These are phyloP conservation scores for Ustilaginoidea virens DNA, from an alignment of 2,329 filamentous ascomycete species.

Conservation along the genomic window DNA sequence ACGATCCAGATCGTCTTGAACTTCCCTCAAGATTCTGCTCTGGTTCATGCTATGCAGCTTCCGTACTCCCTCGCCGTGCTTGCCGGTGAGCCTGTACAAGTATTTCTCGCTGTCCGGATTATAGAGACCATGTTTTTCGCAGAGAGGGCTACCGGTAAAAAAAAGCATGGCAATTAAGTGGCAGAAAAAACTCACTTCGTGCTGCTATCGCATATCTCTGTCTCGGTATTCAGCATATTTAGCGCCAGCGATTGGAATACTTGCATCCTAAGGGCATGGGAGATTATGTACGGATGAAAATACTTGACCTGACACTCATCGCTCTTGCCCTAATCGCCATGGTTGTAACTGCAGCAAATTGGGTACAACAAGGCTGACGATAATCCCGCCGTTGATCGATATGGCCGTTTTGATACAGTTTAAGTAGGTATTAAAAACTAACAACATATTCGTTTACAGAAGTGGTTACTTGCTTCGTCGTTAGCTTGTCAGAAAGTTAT, in stretches of 20 bases:
- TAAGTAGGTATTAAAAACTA: neutral
- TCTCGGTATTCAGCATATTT: conserved; percentile 42
- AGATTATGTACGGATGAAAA: conserved; percentile 35
- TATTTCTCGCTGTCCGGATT: conserved; percentile 60
- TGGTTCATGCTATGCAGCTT: conserved; percentile 66
- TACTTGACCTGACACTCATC: conserved; percentile 47
- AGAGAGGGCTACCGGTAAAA: conserved; percentile 48
- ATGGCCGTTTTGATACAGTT: too few species aligned
- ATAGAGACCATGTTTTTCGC: conserved; percentile 54
- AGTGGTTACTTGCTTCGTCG: neutral
- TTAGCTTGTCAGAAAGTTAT: neutral
- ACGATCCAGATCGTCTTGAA: conserved; percentile 64
- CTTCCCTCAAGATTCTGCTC: conserved; percentile 51
- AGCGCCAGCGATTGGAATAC: conserved; percentile 56
- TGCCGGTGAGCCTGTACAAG: conserved; percentile 58
- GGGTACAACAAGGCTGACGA: conserved; percentile 10
- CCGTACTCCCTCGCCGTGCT: conserved; percentile 59
- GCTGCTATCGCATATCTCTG: conserved; percentile 40
- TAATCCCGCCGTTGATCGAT: too few species aligned
- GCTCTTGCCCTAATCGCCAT: conserved; percentile 48
- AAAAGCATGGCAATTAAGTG: conserved; percentile 50
- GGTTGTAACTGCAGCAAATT: conserved; percentile 40
- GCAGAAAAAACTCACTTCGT: conserved; percentile 59
- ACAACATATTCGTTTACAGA: neutral
- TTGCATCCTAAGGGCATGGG: conserved; percentile 56